A percentile compares a stretch with the other conserved stretches of the same genome.
Conservation (phyloP, 495 filamentous ascomycete species). For the Cudoniella acicularis region DNA sequence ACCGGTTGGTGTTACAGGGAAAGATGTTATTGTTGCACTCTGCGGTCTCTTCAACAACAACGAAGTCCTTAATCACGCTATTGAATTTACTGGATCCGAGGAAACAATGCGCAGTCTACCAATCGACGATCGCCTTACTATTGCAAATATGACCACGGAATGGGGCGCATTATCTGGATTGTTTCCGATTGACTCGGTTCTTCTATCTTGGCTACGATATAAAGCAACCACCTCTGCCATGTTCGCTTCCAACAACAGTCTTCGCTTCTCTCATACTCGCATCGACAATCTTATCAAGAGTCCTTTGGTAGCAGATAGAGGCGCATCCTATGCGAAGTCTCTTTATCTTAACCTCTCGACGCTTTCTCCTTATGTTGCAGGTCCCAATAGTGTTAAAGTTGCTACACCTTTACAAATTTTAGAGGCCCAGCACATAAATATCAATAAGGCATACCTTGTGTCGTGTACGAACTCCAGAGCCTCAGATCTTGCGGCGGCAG, state of each 20-base stretch:
- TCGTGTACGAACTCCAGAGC: constrained; percentile 87
- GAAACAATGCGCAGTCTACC: constrained; percentile 72
- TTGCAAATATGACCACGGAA: constrained; percentile 95
- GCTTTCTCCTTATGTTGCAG: constrained; percentile 81
- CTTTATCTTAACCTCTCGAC: constrained; percentile 76
- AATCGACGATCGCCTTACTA: constrained; percentile 76
- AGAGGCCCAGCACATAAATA: constrained; percentile 62
- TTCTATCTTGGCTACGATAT: constrained; percentile 70
- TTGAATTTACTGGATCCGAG: constrained; percentile 82
- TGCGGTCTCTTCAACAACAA: constrained; percentile 86
- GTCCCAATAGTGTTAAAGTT: constrained; percentile 89
- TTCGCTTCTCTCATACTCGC: too few relatives aligned
- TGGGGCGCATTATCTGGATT: constrained; percentile 83
- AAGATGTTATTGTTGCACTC: constrained; percentile 90
- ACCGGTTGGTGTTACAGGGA: constrained; percentile 82
- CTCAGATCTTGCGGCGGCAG: constrained; percentile 80
- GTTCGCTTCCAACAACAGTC: too few relatives aligned
- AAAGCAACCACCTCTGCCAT: constrained; percentile 71
- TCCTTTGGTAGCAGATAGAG: constrained; percentile 66
- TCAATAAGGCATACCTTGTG: constrained; percentile 87
- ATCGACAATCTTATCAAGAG: constrained; percentile 70
- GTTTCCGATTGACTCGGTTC: constrained; percentile 76
- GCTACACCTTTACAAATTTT: constrained; percentile 77
- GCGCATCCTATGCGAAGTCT: constrained; percentile 77
- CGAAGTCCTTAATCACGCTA: constrained; percentile 87